Evolutionary conservation across 768 basidiomycete genomes (phyloP), one percentile per base, ranked within the genome.

Genomic region (Hericium alpestre): DNA sequence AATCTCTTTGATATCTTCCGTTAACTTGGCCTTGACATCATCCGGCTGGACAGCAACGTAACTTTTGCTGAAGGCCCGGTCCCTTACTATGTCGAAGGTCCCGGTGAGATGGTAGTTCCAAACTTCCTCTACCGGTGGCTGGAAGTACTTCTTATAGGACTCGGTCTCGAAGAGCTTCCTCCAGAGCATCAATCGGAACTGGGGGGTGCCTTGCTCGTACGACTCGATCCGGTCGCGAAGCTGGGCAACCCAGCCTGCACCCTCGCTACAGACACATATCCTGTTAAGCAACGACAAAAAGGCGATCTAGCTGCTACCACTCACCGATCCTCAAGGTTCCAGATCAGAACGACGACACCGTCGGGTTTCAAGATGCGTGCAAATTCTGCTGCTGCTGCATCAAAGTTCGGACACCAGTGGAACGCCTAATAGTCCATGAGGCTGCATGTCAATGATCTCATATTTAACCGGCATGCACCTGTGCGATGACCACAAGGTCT

Each of bases 341-440:
- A 97, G 50, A 94, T 82, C 56, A 90, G 76, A 5, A 77, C 84
- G 16, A 87, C 76, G 1, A 77, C 69, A 2, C 90, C 90, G n/a
- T 71, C 70, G 0, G 89, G 86, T 65, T 87, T 88, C 51, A 96
- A 76, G 61, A 93, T 81, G 37, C 91, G 81, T 8, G 82, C 77
- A 63, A 95, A 89, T 66, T 96, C 93, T 0, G 70, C 70, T 18
- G 81, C 76, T 0, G 93, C 91, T 54, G 73, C 74, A 49, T 82
- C 78, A 65, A 83, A 86, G 67, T 93, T 80, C 10, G 86, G 86
- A 60, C 88, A 89, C 94, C 94, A 97, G 72, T 97, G 94, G 69
- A 86, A 96, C 15, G 94, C 94, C 84, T 94, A 57, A 43, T 50
- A 27, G 41, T 41, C 51, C 58, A 64, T 18, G 37, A 13, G 46